Base-by-base conservation (phyloP, 495 filamentous ascomycete species). In the Aspergillus biplanus region DNA sequence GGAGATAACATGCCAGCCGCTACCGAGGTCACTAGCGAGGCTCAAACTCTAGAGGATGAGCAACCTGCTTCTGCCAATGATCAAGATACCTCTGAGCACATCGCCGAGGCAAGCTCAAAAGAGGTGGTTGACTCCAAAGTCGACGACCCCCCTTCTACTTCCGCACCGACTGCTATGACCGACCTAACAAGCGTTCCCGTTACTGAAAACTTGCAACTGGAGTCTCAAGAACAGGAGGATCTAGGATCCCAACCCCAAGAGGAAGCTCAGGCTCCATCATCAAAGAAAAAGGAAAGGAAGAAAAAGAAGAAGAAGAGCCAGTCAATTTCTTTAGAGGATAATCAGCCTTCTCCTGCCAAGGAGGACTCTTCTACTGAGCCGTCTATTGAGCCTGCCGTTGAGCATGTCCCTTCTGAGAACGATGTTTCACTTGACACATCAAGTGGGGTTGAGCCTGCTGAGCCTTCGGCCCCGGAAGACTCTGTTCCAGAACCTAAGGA, bases 231-330 rank as follows among this genome's bases (percentile, higher is more conserved):
- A 16, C 15, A 39, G 4, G 42, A 35, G 33, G 42, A 50, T 11
- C 53, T 39, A 33, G 52, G 18, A 1, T 7, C 52, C 7, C 53
- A 63, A 18, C 46, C 53, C 6, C 1, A 44, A 31, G 69, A 74
- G n/a, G 64, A 66, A 47, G 7, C 55, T 0, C 58, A 65, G 11
- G 52, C 65, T 0, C 42, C 66, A 2, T 63, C 66, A 37, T 74
- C 77, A 0, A 75, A 75, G 64, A 78, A 79, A 64, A 78, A 77
- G 60, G 73, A 74, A 57, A 76, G 76, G 42, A 75, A 74, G 60
- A 75, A 75, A 35, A 77, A 73, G 61, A 69, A 67, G 16, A 77
- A 78, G 65, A 76, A 76, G 67, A 64, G 63, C 27, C 67, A 73
- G 16, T 62, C 60, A 6, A n/a, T n/a, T 18, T 59, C 56, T 48